Conservation (phyloP, 768 basidiomycete genomes). For the Mycena venus region DNA sequence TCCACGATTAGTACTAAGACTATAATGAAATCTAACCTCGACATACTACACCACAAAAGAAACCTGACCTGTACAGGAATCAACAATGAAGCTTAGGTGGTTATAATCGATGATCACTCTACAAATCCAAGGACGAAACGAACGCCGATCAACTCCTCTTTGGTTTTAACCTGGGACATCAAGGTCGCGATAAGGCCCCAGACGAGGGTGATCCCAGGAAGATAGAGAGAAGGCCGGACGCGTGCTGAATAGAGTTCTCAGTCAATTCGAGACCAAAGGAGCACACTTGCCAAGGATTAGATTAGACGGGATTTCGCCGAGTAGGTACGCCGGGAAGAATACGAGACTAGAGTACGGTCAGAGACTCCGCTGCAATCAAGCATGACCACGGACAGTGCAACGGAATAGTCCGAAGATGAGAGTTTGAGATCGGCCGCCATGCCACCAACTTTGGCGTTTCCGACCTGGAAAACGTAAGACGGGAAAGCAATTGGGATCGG, state of each 20-base stretch:
- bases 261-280: conserved; percentile 11
- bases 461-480: conserved; percentile 15
- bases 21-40: conserved; percentile 3
- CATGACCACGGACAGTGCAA: conserved; percentile 24
- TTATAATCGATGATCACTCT: conserved; percentile 20
- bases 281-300: conserved; percentile 24
- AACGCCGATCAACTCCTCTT: conserved; percentile 23
- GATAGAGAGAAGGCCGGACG: conserved; percentile 28
- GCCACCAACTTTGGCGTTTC: conserved; percentile 29
- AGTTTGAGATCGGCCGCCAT: conserved; percentile 29
- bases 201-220: conserved; percentile 25
- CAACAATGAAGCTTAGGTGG: conserved; percentile 17
- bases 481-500: conserved; percentile 9
- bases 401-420: conserved; percentile 27
- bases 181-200: conserved; percentile 27
- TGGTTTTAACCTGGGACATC: conserved; percentile 29
- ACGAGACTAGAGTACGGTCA: conserved; percentile 23
- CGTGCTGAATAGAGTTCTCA: conserved; percentile 24
- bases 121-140: conserved; percentile 28
- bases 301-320: conserved; percentile 30
- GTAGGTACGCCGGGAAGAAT: conserved; percentile 29
- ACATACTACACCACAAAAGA: conserved; percentile 30
- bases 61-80: conserved; percentile 24
- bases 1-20: conserved; percentile 11
- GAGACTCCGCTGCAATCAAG: conserved; percentile 7